These are phyloP conservation scores for Pseudogymnoascus sp. DNA, from an alignment of 2,329 filamentous ascomycete species.

Conservation along the genomic window DNA sequence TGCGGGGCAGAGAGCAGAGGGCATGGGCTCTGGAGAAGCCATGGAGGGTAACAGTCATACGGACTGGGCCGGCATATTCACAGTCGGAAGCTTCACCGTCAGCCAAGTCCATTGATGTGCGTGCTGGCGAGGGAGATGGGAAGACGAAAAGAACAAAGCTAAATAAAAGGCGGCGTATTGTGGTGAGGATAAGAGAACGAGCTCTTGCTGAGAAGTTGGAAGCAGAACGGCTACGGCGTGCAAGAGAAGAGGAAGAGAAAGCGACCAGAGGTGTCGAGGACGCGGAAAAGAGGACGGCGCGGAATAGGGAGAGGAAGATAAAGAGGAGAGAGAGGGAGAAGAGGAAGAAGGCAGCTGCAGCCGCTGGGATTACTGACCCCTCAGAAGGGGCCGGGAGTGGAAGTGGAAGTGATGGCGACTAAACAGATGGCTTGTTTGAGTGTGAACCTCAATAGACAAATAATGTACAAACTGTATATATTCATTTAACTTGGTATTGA, in stretches of 20 bases:
- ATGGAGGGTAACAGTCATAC: slow-evolving; percentile 48
- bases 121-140: slow-evolving; percentile 3
- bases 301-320: slow-evolving; percentile 48
- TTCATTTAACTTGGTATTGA: not conserved
- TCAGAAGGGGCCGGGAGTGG: not conserved
- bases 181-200: slow-evolving; percentile 38
- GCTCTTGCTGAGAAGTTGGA: slow-evolving; percentile 37
- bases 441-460: not conserved
- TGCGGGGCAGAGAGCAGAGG: slow-evolving; percentile 36
- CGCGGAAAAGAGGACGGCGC: slow-evolving; percentile 54
- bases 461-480: not conserved
- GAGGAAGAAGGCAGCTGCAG: slow-evolving; percentile 6
- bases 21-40: slow-evolving; percentile 54
- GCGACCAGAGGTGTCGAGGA: slow-evolving; percentile 49
- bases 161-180: slow-evolving; percentile 53
- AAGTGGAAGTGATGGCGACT: not conserved
- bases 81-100: slow-evolving; percentile 13
- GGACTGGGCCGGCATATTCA: slow-evolving; percentile 25
- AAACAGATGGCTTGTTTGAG: not conserved
- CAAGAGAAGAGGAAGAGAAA: slow-evolving; percentile 33
- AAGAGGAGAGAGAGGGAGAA: slow-evolving; percentile 42
- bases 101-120: slow-evolving; percentile 10
- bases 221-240: slow-evolving; percentile 19
- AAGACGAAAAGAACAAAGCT: slow-evolving; percentile 38
- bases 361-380: not conserved